Base-by-base conservation (phyloP, 352 stramenopile species). In the Phytophthora agathidicida region DNA sequence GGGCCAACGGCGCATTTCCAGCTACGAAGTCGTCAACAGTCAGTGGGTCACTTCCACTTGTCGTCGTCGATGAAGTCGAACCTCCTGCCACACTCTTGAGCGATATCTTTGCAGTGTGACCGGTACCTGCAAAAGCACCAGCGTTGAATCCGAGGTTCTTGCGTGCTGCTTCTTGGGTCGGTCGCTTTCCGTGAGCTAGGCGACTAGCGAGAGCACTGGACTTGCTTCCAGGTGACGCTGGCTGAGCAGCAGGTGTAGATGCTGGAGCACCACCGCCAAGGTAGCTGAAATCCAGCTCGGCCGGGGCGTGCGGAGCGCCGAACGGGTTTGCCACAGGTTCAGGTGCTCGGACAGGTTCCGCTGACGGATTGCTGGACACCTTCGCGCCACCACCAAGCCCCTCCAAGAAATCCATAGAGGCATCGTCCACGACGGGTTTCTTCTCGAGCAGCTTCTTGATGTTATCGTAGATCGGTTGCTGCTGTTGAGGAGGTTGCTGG, bases 381-480 rank as follows among this genome's bases (percentile, higher is more conserved):
- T 60, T 68, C 8, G 38, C 39, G 7, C 69, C 66, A 24, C 64
- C 32, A n/a, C 79, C 80, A 17, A 89, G 65, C 27, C 77, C 76
- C 60, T 88, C 77, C 30, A 90, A 52, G 50, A 88, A 88, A 30
- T 90, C 75, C 73, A 90, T 82, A 1, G 77, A 86, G 1, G 75
- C 67, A 19, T 71, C 47, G 55, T 88, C 80, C 36, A 83, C 77
- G 6, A 73, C 82, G 27, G 83, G 75, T 52, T 90, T 91, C 42
- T 91, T 80, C 65, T 89, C 73, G 1, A 91, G 65, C 11, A 91
- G 60, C 56, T 91, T 89, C 75, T 89, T 88, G 72, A 90, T 91
- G 60, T 84, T 91, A 65, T 91, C 82, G 68, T 91, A 91, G 75
- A 91, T 89, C 47, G 89, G 68, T 2, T 73, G 75, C 17, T 69